Evolutionary conservation across 2,329 filamentous ascomycete species (phyloP).

Genomic region (Dactylella cylindrospora): DNA sequence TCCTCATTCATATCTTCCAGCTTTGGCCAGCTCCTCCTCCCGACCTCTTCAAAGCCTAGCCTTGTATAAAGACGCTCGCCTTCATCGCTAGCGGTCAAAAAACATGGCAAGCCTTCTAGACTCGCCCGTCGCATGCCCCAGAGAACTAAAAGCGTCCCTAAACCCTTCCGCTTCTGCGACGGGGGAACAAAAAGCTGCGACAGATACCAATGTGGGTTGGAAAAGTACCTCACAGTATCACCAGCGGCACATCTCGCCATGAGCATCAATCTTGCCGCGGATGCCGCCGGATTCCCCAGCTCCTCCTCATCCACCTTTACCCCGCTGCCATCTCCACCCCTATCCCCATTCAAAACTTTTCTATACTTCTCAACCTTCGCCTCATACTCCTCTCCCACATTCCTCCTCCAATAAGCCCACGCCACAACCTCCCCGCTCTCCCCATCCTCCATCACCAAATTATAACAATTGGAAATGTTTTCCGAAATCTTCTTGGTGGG

Average conservation of each 20-base stretch:
- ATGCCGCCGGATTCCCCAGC: neutral
- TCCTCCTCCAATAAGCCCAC: slow-evolving; percentile 29
- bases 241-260: neutral
- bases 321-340: neutral
- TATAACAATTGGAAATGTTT: slow-evolving; percentile 3
- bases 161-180: slow-evolving; percentile 6
- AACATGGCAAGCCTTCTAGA: slow-evolving; percentile 2
- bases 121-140: slow-evolving; percentile 21
- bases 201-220: slow-evolving; percentile 22
- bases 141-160: slow-evolving; percentile 5
- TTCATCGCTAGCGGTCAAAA: slow-evolving; percentile 16
- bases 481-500: slow-evolving; percentile 7
- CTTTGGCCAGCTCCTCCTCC: slow-evolving; percentile 6
- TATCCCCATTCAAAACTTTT: neutral
- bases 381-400: neutral
- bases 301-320: neutral
- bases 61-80: slow-evolving; percentile 17
- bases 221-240: slow-evolving; percentile 9
- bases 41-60: slow-evolving; percentile 17
- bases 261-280: neutral
- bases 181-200: slow-evolving; percentile 34
- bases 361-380: slow-evolving; percentile 12
- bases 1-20: slow-evolving; percentile 28
- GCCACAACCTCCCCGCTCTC: neutral
- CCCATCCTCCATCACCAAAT: slow-evolving; percentile 13